A percentile compares a stretch with the other conserved stretches of the same genome.
These are phyloP conservation scores for Vickermania spadyakhi DNA, from an alignment of 208 protist genomes.

Conservation along the genomic window DNA sequence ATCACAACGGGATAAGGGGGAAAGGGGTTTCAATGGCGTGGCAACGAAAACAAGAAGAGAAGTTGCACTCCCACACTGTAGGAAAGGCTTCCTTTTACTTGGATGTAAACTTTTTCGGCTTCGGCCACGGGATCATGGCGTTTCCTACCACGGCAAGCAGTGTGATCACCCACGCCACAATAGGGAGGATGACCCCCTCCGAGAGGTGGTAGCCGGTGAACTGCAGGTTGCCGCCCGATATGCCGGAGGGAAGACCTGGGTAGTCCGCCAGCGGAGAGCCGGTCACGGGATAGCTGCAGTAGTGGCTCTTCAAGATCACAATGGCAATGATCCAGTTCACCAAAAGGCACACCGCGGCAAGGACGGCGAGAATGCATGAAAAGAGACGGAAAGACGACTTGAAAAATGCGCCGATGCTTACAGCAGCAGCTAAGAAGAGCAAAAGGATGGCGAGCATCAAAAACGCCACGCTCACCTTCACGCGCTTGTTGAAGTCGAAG, in stretches of 20 bases:
- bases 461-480: conserved; percentile 49
- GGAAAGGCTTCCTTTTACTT: too few species aligned
- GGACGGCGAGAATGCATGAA: conserved; percentile 21
- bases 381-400: conserved; percentile 22
- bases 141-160: conserved; percentile 23
- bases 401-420: conserved; percentile 30
- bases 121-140: conserved; percentile 29
- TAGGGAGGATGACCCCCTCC: conserved; percentile 35
- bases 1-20: too few species aligned
- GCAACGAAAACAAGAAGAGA: too few species aligned
- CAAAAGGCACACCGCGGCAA: conserved; percentile 25
- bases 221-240: conserved; percentile 25
- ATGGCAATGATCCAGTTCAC: conserved; percentile 40
- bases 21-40: too few species aligned
- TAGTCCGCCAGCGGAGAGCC: conserved; percentile 15
- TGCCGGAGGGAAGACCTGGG: conserved; percentile 38
- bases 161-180: conserved; percentile 30
- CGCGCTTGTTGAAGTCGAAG: conserved; percentile 36
- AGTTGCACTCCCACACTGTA: too few species aligned
- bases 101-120: conserved; percentile 10
- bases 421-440: conserved; percentile 20
- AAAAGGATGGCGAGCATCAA: conserved; percentile 34
- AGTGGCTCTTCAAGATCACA: conserved; percentile 24
- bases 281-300: conserved; percentile 10
- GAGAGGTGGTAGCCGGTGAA: conserved; percentile 40